These are phyloP conservation scores for Grammothele lineata DNA, from an alignment of 768 basidiomycete genomes.

Conservation along the genomic window DNA sequence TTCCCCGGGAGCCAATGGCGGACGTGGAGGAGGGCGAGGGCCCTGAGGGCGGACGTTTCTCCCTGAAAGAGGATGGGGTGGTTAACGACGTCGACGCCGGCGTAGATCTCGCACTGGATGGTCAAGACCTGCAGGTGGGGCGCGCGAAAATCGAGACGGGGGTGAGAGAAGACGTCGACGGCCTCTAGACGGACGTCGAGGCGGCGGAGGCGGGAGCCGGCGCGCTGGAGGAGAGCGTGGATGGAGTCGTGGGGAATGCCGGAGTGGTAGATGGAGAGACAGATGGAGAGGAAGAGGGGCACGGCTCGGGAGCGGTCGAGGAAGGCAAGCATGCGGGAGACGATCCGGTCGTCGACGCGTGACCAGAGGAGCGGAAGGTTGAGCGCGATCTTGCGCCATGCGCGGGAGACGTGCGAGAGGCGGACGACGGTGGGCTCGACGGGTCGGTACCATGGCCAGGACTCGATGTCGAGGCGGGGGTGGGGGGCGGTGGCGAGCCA, in stretches of 20 bases:
- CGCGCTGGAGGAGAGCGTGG: neutral
- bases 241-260: neutral
- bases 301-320: slow-evolving; percentile 2
- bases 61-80: neutral
- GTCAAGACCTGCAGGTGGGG: neutral
- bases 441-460: neutral
- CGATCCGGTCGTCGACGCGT: neutral
- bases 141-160: slow-evolving; percentile 1
- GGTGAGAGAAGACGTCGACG: neutral
- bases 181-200: neutral
- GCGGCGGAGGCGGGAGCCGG: neutral
- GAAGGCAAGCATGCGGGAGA: neutral
- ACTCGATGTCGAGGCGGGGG: slow-evolving; percentile 1
- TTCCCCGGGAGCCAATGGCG: slow-evolving; percentile 2
- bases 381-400: slow-evolving; percentile 1
- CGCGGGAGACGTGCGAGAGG: slow-evolving; percentile 1
- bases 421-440: neutral
- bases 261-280: neutral
- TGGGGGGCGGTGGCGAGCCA: slow-evolving; percentile 1
- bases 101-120: neutral
- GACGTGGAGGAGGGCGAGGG: neutral
- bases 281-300: neutral
- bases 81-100: neutral
- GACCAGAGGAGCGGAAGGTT: slow-evolving; percentile 1
- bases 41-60: neutral